Base-by-base conservation (phyloP, 169 alveolate species). In the Babesia bovis region DNA sequence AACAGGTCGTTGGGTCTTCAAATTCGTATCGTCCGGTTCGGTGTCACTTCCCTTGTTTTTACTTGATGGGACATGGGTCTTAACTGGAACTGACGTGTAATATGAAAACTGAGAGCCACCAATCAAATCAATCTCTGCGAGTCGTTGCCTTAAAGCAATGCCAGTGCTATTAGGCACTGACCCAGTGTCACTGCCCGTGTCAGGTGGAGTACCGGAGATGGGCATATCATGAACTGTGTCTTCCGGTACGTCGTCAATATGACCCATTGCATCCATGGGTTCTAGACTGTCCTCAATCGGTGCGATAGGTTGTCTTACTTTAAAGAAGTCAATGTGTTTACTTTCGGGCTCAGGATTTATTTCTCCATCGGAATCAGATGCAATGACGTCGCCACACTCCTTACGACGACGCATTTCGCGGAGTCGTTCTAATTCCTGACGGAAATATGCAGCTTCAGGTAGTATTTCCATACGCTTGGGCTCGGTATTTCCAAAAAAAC, bases 21-120 rank as follows among this genome's bases (percentile, higher is more conserved):
- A 12, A 25, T 10, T 19, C 19, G 41, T 9, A 42, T 30, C 23
- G 13, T 36, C n/a, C 32, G 41, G 51, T 12, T 1, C 3, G 12
- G 9, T 9, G 28, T 36, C 51, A 28, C 52, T 63, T 3, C n/a
- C 15, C 21, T 45, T 36, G 40, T 45, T 44, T 12, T 45, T 17
- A 30, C 28, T 44, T n/a, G n/a, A n/a, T n/a, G n/a, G n/a, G n/a
- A n/a, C n/a, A n/a, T n/a, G n/a, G n/a, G n/a, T n/a, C n/a, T n/a
- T n/a, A n/a, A n/a, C n/a, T n/a, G n/a, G n/a, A n/a, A n/a, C n/a
- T 17, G 60, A 4, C 28, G 50, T 71, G n/a, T 71, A 71, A 25
- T 58, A 71, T 6, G 82, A 71, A 19, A 71, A 71, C 50, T 71
- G 57, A 1, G 82, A 58, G 9, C 74, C 82, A 26, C 82, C 73